Evolutionary conservation across 2,329 filamentous ascomycete species (phyloP).

Genomic region (Samsoniella hepiali): DNA sequence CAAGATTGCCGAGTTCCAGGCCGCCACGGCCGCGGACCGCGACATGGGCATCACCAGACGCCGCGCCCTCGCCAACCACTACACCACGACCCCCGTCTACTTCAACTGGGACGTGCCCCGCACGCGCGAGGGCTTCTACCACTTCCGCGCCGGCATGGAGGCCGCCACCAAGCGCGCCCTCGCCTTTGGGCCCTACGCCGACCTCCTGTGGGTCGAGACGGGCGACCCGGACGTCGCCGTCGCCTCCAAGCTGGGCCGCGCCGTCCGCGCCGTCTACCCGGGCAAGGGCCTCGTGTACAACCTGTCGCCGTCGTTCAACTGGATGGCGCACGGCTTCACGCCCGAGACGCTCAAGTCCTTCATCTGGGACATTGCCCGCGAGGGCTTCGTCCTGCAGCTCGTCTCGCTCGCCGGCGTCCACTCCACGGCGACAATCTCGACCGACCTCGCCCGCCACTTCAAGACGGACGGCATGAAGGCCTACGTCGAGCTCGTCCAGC

Average conservation of each 20-base stretch:
- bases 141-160: conserved; percentile 77
- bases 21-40: conserved; percentile 58
- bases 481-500: conserved; percentile 92
- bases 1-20: conserved; percentile 66
- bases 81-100: conserved; percentile 50
- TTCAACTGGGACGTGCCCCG: conserved; percentile 60
- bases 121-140: conserved; percentile 91
- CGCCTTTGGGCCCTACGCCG: conserved; percentile 86
- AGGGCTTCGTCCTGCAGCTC: conserved; percentile 72
- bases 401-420: conserved; percentile 65
- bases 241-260: conserved; percentile 68
- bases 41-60: conserved; percentile 77
- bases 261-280: conserved; percentile 67
- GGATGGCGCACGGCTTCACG: conserved; percentile 92
- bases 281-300: conserved; percentile 95
- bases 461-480: conserved; percentile 93
- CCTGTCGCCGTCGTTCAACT: conserved; percentile 95
- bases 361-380: conserved; percentile 91
- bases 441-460: conserved; percentile 77
- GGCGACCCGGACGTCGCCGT: conserved; percentile 81
- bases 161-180: conserved; percentile 92
- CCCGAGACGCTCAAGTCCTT: conserved; percentile 81
- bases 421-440: conserved; percentile 60
- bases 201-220: conserved; percentile 96
- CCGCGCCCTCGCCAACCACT: conserved; percentile 65